Percentiles rank a stretch among this genome's conserved stretches.
Conservation (phyloP, 306 rosid genomes). For the Canavalia gladiata region DNA sequence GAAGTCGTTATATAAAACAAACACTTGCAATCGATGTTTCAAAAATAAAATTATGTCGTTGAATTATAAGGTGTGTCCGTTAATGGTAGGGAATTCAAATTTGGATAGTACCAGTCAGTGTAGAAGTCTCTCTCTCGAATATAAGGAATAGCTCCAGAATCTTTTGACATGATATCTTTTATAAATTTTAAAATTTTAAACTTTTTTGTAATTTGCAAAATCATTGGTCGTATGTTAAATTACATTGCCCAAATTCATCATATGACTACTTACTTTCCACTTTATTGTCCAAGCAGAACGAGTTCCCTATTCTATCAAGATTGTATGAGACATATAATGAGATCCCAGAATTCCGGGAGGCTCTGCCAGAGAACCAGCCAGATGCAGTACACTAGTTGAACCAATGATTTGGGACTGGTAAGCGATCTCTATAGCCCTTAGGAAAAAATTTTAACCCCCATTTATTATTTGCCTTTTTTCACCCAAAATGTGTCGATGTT, state of each 20-base stretch:
- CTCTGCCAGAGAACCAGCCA: conserved; percentile 79
- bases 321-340: conserved; percentile 68
- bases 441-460: background rate
- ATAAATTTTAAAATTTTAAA: background rate
- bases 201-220: background rate
- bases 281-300: conserved; percentile 57
- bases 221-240: background rate
- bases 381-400: conserved; percentile 58
- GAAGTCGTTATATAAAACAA: background rate
- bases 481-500: conserved; percentile 1
- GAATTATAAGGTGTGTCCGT: background rate
- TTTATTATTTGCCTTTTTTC: background rate
- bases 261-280: conserved; percentile 14
- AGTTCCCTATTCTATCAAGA: conserved; percentile 71
- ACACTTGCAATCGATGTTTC: conserved; percentile 3
- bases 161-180: conserved; percentile 14
- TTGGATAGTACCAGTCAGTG: conserved; percentile 6
- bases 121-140: conserved; percentile 13
- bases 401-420: conserved; percentile 41
- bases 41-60: background rate
- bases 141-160: conserved; percentile 3
- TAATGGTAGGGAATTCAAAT: conserved; percentile 13
- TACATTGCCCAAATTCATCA: conserved; percentile 43
- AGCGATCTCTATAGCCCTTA: conserved; percentile 22
- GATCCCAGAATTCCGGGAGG: conserved; percentile 69